A percentile compares a stretch with the other conserved stretches of the same genome.
These are phyloP conservation scores for Populus hybrid DNA, from an alignment of 441 rosid species.

Conservation along the genomic window DNA sequence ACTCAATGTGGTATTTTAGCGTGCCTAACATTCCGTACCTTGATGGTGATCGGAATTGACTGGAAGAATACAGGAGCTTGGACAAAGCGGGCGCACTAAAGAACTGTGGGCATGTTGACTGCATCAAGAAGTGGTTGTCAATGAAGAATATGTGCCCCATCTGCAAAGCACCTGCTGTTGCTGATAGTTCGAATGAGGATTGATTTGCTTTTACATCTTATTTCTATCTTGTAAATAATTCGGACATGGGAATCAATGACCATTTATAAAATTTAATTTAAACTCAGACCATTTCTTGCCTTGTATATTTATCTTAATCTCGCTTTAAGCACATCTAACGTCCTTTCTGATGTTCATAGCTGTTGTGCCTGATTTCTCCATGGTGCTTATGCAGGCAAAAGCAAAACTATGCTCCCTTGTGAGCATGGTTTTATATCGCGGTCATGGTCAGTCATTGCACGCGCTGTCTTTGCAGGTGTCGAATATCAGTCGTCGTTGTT, in stretches of 20 bases:
- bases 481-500: neutral
- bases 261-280: neutral
- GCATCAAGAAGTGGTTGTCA: constrained; percentile 76
- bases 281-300: neutral
- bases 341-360: neutral
- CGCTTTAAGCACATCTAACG: neutral
- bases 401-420: too few relatives aligned
- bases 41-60: constrained; percentile 14
- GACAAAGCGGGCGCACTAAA: constrained; percentile 51
- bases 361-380: too few relatives aligned
- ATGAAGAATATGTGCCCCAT: constrained; percentile 81
- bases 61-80: constrained; percentile 67
- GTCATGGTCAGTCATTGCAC: neutral
- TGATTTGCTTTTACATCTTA: neutral
- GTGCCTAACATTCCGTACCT: neutral
- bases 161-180: constrained; percentile 61
- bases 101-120: constrained; percentile 56
- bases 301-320: neutral
- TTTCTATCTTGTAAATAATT: neutral
- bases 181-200: constrained; percentile 15
- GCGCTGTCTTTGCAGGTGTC: neutral
- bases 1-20: neutral
- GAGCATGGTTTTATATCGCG: too few relatives aligned
- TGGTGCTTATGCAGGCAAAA: too few relatives aligned
- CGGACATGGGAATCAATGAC: neutral